phyloP scores from a whole-genome alignment of 1,139 yeast genomes.

The Geotrichum bryndzae region DNA sequence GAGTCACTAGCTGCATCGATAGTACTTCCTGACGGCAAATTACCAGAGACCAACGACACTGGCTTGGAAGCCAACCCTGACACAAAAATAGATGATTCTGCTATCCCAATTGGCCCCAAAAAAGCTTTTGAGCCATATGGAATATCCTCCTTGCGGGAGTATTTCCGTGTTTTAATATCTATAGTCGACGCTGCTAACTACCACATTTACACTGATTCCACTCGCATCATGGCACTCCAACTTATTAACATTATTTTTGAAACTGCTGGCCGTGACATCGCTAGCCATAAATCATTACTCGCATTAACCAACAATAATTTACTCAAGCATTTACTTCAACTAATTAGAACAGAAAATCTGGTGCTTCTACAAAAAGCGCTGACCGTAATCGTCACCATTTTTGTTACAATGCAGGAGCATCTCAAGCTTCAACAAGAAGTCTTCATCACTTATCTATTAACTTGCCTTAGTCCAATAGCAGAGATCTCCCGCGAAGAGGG shows the following conservation, averaged over 20 bases:
- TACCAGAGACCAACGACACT: neutral
- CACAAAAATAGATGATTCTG: neutral
- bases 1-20: neutral
- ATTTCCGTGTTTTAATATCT: conserved; percentile 70
- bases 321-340: conserved; percentile 74
- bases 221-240: conserved; percentile 75
- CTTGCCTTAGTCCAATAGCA: conserved; percentile 35
- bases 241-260: conserved; percentile 76
- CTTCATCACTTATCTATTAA: conserved; percentile 37
- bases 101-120: neutral
- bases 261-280: conserved; percentile 65
- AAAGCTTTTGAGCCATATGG: conserved; percentile 47
- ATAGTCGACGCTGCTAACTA: conserved; percentile 79
- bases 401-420: conserved; percentile 34
- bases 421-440: conserved; percentile 41
- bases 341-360: conserved; percentile 65
- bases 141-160: conserved; percentile 61
- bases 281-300: conserved; percentile 60
- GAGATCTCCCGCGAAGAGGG: conserved; percentile 39
- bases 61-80: neutral
- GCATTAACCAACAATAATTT: conserved; percentile 69
- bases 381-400: conserved; percentile 61
- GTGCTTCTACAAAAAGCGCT: conserved; percentile 68
- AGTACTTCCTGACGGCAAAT: neutral
- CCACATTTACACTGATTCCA: conserved; percentile 78